Percentiles rank a stretch among this genome's conserved stretches.
Evolutionary conservation across 257 asterid genomes (phyloP).

Genomic region (Capsicum chinense): DNA sequence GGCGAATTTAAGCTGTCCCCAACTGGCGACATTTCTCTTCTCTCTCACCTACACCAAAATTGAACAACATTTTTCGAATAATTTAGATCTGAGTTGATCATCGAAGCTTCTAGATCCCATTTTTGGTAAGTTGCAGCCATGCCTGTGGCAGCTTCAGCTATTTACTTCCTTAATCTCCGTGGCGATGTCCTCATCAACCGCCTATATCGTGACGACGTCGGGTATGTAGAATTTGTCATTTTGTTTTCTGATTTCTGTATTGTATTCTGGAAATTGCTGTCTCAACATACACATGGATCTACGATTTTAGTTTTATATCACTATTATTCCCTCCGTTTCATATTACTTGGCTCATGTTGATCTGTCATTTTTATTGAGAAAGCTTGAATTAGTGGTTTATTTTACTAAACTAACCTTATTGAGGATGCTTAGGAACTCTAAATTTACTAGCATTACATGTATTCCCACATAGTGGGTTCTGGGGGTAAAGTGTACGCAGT

Average conservation of each 20-base stretch:
- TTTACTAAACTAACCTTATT: no score
- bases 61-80: not conserved
- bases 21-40: constrained; percentile 21
- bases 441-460: no score
- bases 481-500: no score
- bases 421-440: no score
- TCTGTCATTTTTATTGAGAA: no score
- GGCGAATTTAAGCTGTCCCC: constrained; percentile 22
- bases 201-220: constrained; percentile 98
- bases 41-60: not conserved
- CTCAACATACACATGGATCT: not conserved
- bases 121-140: constrained; percentile 49
- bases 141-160: constrained; percentile 99
- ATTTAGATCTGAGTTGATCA: constrained; percentile 23
- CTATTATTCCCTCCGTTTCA: no score
- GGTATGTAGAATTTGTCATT: constrained; percentile 46
- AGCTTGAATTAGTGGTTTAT: no score
- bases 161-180: constrained; percentile 92
- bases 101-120: constrained; percentile 11
- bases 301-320: not conserved
- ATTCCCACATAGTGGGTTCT: no score
- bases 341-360: no score
- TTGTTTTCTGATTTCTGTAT: constrained; percentile 17
- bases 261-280: not conserved
- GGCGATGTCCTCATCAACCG: constrained; percentile 99